Evolutionary conservation across 2,329 filamentous ascomycete genomes (phyloP), one percentile per base, ranked within the genome.

Genomic region (Aspergillus candidus): DNA sequence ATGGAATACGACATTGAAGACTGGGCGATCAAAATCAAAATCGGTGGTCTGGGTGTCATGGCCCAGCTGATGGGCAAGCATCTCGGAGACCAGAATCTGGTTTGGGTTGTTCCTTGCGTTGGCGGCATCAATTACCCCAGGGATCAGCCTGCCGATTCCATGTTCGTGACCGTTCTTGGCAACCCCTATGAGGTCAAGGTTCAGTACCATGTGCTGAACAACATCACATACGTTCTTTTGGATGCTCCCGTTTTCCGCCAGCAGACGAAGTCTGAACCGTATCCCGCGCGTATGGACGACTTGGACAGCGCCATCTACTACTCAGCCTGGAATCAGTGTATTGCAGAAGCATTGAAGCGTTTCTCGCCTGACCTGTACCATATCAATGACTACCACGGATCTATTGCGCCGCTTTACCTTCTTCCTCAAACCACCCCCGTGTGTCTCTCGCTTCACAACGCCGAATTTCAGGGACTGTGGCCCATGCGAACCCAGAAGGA

Each of bases 1-100:
- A 83, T 85, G 78, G 82, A 85, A 61, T 85, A 85, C 62, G 80
- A 84, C 49, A 84, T 85, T 48, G 78, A 82, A 43, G 82, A 85
- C 57, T 84, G 82, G 78, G 72, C 66, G 4, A 81, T 85, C 65
- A 84, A 83, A 63, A 80, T 85, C 65, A 85, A 85, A 65, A 85
- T 85, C 37, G 82, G 82, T 47, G 82, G 82, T 48, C 70, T 85
- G 4, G 82, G 82, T 60, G 81, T 84, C 48, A 85, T 85, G 81
- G 80, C 82, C 30, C 78, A 82, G 53, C 67, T 84, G 2, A 85
- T 84, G 81, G 78, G 78, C 13, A 81, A 82, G 57, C 77, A 80
- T 41, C 72, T 85, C 10, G 70, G 75, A 3, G 79, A 84, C 51
- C 76, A 83, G 53, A 76, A 84, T 57, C 69, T 85, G 1, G 76